These are phyloP conservation scores for Blepharisma stoltei DNA, from an alignment of 73 alveolate genomes.

Conservation along the genomic window DNA sequence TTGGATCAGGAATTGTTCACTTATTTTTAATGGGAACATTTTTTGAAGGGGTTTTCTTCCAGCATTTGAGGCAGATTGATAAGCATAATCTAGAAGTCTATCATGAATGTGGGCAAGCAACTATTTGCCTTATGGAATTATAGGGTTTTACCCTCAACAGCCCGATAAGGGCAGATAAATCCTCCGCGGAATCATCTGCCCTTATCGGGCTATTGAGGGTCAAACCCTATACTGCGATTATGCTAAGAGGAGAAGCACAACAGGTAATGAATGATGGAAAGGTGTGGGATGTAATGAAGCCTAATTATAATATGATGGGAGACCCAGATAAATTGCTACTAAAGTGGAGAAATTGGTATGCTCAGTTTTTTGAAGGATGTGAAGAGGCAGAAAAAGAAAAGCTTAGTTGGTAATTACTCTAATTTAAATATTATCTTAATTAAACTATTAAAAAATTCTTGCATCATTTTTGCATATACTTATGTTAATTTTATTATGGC, in stretches of 20 bases:
- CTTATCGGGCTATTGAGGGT: no score
- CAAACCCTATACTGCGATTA: constrained; percentile 47
- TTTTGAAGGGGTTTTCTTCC: constrained; percentile 40
- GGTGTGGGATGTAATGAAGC: constrained; percentile 45
- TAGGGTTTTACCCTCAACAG: no score
- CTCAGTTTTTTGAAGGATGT: constrained; percentile 56
- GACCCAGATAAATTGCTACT: constrained; percentile 42
- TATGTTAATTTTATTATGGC: no score
- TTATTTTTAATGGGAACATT: constrained; percentile 36
- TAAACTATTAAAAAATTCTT: no score
- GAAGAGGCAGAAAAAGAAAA: constrained; percentile 37
- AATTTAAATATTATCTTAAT: no score
- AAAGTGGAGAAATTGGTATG: constrained; percentile 60
- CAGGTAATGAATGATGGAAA: constrained; percentile 38
- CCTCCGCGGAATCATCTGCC: no score
- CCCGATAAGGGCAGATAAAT: no score
- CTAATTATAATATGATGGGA: constrained; percentile 36
- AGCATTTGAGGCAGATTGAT: constrained; percentile 36
- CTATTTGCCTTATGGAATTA: constrained; percentile 41
- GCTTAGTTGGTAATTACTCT: constrained; percentile 44
- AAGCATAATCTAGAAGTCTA: constrained; percentile 39
- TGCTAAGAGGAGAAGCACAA: constrained; percentile 37
- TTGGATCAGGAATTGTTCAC: constrained; percentile 51
- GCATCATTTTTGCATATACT: no score
- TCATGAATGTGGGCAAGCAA: constrained; percentile 45